Conservation (phyloP, 257 asterid genomes). For the Thymus mandschuricus region DNA sequence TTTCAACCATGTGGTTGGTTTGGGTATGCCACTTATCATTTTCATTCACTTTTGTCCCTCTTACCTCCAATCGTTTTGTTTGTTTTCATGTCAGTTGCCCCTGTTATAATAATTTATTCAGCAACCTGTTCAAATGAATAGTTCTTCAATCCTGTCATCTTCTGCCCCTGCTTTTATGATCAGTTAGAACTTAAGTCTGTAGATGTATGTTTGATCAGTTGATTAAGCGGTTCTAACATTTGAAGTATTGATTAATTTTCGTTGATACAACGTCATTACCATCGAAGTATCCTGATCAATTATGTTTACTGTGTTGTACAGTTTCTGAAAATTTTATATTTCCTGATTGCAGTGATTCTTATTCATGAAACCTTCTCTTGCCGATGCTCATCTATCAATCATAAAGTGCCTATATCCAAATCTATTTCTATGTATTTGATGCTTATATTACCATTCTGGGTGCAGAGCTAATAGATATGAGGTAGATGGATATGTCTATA, state of each 20-base stretch:
- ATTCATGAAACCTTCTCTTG: background rate
- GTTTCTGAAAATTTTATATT: background rate
- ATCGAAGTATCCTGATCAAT: background rate
- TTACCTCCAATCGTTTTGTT: background rate
- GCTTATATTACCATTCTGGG: constrained; percentile 23
- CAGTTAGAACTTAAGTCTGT: constrained; percentile 20
- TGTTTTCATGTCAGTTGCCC: background rate
- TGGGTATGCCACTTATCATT: constrained; percentile 60
- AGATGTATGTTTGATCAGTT: constrained; percentile 16
- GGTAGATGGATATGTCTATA: constrained; percentile 96
- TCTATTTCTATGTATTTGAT: constrained; percentile 29
- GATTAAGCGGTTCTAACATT: constrained; percentile 13
- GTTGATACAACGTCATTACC: background rate
- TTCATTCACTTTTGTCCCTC: background rate
- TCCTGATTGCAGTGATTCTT: constrained; percentile 14
- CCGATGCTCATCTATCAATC: background rate
- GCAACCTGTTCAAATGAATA: background rate
- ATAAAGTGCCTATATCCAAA: constrained; percentile 1
- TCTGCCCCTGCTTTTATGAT: background rate
- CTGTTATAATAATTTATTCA: constrained; percentile 8
- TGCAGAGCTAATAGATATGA: constrained; percentile 96
- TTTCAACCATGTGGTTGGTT: constrained; percentile 99
- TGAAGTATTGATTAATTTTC: background rate
- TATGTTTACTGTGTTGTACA: background rate
- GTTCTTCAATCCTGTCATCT: background rate